Base-by-base conservation (phyloP, 257 asterid genomes). In the Solanum infundibuliforme region DNA sequence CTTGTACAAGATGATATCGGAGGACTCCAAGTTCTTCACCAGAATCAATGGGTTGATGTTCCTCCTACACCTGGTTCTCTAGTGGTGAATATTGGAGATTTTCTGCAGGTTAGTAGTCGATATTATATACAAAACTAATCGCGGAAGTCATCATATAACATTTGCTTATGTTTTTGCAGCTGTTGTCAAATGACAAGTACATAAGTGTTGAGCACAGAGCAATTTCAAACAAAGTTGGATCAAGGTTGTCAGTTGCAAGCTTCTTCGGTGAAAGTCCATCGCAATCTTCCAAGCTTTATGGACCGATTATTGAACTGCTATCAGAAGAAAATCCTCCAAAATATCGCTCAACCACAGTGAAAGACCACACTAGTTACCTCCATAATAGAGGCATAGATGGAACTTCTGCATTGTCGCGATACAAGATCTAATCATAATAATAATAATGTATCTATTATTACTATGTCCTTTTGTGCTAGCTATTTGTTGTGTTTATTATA, bases 201-300 rank as follows among this genome's bases (percentile, higher is more conserved):
- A 90, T n/a, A 84, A 95, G 97, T 46, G 92, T 86, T 2, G 92
- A 92, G 84, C 98, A 95, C 62, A 91, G 94, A 87, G 95, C 92
- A 4, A 2, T 93, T 60, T 95, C 96, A 21, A 93, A 92, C 6
- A 48, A 71, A 0, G 89, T 60, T 72, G 95, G 92, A 2, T 94
- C 98, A 39, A 88, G 98, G 82, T 87, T 89, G 34, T 95, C 98
- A 1, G 91, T 94, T 7, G 96, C 96, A 0, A 88, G 93, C 91
- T 93, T 95, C 89, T 93, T 93, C 34, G 41, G 89, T 87, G 93
- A 93, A 0, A 89, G 93, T 58, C 39, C 83, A 32, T 7, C 20
- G 75, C 91, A 90, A n/a, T 86, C 93, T 0, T 34, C 91, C 4
- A 90, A 52, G 88, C n/a, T 88, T 5, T 93, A 92, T 12, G 94